Conservation (phyloP, 192 early-diverging fungal genomes). For the Phlyctochytrium arcticum region DNA sequence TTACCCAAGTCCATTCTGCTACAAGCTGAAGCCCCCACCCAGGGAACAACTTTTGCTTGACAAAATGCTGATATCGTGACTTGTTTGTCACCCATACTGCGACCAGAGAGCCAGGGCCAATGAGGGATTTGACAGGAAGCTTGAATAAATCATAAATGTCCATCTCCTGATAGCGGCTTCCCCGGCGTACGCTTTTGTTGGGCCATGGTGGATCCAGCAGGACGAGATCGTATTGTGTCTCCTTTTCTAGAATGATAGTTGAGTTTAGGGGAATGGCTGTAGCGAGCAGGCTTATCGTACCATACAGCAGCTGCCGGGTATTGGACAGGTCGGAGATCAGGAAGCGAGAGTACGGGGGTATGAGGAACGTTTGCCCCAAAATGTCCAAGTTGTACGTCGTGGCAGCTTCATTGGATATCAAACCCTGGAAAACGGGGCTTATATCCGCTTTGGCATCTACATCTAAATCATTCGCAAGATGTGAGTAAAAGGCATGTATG, state of each 20-base stretch:
- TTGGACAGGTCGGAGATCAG: slow-evolving; percentile 26
- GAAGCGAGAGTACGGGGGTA: slow-evolving; percentile 25
- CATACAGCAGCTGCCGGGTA: not conserved
- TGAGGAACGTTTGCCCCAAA: slow-evolving; percentile 13
- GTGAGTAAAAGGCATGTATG: not conserved
- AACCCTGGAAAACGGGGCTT: not conserved
- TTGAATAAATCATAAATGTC: slow-evolving; percentile 66
- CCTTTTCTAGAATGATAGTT: not conserved
- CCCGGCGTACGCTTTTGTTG: slow-evolving; percentile 56
- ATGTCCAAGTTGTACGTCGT: not conserved
- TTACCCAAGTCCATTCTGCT: slow-evolving; percentile 65
- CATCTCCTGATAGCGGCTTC: slow-evolving; percentile 45
- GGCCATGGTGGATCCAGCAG: slow-evolving; percentile 53
- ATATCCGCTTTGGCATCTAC: not conserved
- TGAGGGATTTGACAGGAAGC: slow-evolving; percentile 51
- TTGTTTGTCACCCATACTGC: slow-evolving; percentile 74
- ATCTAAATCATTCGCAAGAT: not conserved
- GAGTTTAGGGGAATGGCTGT: not conserved
- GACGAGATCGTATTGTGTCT: slow-evolving; percentile 11
- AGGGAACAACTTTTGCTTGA: slow-evolving; percentile 62
- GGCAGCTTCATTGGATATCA: slow-evolving; percentile 1
- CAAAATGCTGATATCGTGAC: slow-evolving; percentile 53
- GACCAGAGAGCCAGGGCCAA: slow-evolving; percentile 37
- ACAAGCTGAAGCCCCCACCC: slow-evolving; percentile 55
- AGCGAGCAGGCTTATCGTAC: not conserved